Evolutionary conservation across 2,329 filamentous ascomycete species (phyloP).

Genomic region (Fusarium sp.): DNA sequence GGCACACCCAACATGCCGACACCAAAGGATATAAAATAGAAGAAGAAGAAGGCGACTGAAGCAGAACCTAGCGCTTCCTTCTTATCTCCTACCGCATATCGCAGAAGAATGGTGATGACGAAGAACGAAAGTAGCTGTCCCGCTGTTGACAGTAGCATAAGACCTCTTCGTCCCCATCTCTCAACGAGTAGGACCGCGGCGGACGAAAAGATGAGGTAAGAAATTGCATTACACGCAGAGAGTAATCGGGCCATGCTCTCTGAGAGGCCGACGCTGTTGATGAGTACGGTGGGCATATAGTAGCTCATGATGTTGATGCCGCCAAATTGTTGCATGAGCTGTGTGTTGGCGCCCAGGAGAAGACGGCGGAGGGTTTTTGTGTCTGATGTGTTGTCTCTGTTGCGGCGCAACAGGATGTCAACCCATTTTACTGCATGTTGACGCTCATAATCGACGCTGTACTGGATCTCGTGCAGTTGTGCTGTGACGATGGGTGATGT

Average conservation of each 20-base stretch:
- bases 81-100: slow-evolving; percentile 17
- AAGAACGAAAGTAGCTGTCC: slow-evolving; percentile 34
- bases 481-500: slow-evolving; percentile 12
- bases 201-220: slow-evolving; percentile 40
- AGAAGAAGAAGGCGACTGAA: slow-evolving; percentile 38
- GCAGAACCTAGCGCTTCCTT: slow-evolving; percentile 3
- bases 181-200: slow-evolving; percentile 20
- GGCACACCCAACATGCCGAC: slow-evolving; percentile 43
- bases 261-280: slow-evolving; percentile 63
- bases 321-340: slow-evolving; percentile 47
- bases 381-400: slow-evolving; percentile 8
- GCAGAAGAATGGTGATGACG: slow-evolving; percentile 32
- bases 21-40: slow-evolving; percentile 38
- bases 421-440: slow-evolving; percentile 18
- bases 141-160: slow-evolving; percentile 34
- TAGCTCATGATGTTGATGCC: slow-evolving; percentile 33
- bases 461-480: slow-evolving; percentile 27
- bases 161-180: slow-evolving; percentile 26
- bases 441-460: slow-evolving; percentile 27
- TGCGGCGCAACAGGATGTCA: slow-evolving; percentile 6
- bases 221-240: slow-evolving; percentile 59
- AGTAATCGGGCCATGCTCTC: slow-evolving; percentile 65
- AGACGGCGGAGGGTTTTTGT: slow-evolving; percentile 33
- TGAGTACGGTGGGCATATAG: slow-evolving; percentile 64
- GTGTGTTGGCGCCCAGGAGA: slow-evolving; percentile 60